Base-by-base conservation (phyloP, 202 grass and related monocot genomes). In the Schoenoplectus tabernaemontani region DNA sequence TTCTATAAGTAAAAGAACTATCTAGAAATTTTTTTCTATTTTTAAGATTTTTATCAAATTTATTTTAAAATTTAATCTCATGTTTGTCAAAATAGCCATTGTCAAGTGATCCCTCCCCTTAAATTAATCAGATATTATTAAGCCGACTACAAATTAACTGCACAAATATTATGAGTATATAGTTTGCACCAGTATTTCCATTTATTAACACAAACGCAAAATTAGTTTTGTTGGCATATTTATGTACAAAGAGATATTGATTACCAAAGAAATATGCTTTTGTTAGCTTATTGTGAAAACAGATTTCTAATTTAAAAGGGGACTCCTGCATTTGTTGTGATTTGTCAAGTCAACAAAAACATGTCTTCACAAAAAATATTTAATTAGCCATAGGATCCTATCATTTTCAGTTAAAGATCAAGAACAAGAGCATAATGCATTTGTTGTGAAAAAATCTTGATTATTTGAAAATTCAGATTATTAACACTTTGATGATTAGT, bases 251-350 rank as follows among this genome's bases (percentile, higher is more conserved):
- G 20, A 47, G 10, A 47, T 23, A 30, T 15, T 24, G 20, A 71
- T 47, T 69, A 71, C 28, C 23, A 44, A 71, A 28, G 41, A 71
- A 71, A 26, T 47, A n/a, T 74, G 15, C 2, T 74, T 74, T 17
- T 74, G 26, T 74, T 33, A 74, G 24, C 46, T 32, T 53, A 74
- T 54, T 7, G 1, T 54, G 47, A 1, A 54, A n/a, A 53, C 53
- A 53, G 46, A 74, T n/a, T 53, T 74, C 15, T 74, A 33, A 51
- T 64, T 80, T 15, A n/a, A 64, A 64, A 80, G 61, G 51, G 59
- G 64, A 80, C 23, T 64, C 41, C 48, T 32, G 59, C 23, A 47
- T 64, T 80, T 46, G 58, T 65, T 36, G 41, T 7, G 0, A n/a
- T n/a, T n/a, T n/a, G n/a, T n/a, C n/a, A 44, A 64, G 77, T 80